Evolutionary conservation across 1,139 yeast species (phyloP).

Genomic region (Magnusiomyces tetraspermus): DNA sequence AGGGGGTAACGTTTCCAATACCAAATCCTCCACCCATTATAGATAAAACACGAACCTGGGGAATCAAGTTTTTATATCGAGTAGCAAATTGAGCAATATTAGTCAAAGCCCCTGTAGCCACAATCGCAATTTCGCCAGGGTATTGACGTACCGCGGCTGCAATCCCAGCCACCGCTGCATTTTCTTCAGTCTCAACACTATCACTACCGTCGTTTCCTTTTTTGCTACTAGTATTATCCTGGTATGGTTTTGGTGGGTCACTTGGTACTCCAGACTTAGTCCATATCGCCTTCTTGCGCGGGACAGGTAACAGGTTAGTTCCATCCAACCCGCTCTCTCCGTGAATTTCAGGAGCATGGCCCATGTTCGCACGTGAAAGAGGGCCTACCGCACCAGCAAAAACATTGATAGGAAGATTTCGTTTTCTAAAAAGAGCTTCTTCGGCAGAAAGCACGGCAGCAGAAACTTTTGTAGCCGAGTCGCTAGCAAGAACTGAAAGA

Average conservation of each 20-base stretch:
- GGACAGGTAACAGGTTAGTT: constrained; percentile 45
- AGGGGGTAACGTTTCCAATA: constrained; percentile 39
- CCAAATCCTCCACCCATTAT: constrained; percentile 73
- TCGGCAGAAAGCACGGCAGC: background rate
- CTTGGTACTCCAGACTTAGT: constrained; percentile 11
- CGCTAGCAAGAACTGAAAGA: background rate
- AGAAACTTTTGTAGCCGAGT: background rate
- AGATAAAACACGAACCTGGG: constrained; percentile 43
- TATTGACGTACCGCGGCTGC: constrained; percentile 39
- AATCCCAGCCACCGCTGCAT: constrained; percentile 48
- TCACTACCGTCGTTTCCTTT: background rate
- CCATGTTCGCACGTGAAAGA: constrained; percentile 37
- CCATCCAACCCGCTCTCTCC: constrained; percentile 74
- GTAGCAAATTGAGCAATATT: constrained; percentile 48
- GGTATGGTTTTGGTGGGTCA: no score
- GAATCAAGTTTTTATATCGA: constrained; percentile 43
- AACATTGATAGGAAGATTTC: constrained; percentile 42
- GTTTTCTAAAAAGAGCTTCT: background rate
- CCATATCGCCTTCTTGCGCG: constrained; percentile 31
- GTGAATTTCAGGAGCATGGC: constrained; percentile 56
- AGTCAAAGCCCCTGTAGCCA: constrained; percentile 70
- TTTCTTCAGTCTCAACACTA: background rate
- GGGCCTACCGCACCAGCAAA: constrained; percentile 59
- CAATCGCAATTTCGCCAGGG: constrained; percentile 44
- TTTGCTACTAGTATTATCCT: no score